Evolutionary conservation across 2,329 filamentous ascomycete genomes (phyloP).

Genomic region (Ophioceras dolichostomum): DNA sequence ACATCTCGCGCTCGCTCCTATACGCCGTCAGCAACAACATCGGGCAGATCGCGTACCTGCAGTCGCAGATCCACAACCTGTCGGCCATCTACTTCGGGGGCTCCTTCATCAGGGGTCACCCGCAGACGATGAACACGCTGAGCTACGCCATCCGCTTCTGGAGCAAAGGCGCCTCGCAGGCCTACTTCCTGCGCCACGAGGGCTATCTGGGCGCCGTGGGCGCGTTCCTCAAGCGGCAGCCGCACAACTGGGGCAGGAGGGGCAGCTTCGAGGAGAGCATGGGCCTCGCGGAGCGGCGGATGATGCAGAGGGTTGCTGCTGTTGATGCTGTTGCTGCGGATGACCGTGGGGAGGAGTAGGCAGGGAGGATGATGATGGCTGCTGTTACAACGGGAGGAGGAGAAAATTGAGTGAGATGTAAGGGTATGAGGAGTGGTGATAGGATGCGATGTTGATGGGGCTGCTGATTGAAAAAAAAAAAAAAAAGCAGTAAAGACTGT

Average conservation of each 20-base stretch:
- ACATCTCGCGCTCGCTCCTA: conserved; percentile 81
- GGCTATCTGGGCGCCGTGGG: conserved; percentile 91
- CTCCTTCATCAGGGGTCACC: conserved; percentile 90
- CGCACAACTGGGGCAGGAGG: conserved; percentile 78
- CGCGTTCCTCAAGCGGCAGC: conserved; percentile 85
- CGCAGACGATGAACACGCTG: conserved; percentile 95
- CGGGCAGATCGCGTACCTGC: conserved; percentile 94
- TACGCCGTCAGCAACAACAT: conserved; percentile 98
- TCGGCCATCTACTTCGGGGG: conserved; percentile 96
- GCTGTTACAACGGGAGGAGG: too few relatives aligned
- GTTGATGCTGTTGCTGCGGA: background rate
- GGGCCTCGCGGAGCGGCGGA: conserved; percentile 4
- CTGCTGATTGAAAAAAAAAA: too few relatives aligned
- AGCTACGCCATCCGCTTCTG: conserved; percentile 97
- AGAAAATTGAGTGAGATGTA: too few relatives aligned
- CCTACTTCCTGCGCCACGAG: conserved; percentile 91
- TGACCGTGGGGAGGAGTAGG: too few relatives aligned
- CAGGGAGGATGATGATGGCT: too few relatives aligned
- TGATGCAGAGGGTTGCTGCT: conserved; percentile 1
- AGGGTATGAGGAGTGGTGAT: too few relatives aligned
- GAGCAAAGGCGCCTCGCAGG: conserved; percentile 83
- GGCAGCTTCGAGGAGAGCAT: conserved; percentile 54
- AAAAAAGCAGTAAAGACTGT: too few relatives aligned
- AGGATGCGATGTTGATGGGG: too few relatives aligned
- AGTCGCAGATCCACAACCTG: conserved; percentile 85